These are phyloP conservation scores for California macrophylla DNA, from an alignment of 441 rosid genomes.

Conservation along the genomic window DNA sequence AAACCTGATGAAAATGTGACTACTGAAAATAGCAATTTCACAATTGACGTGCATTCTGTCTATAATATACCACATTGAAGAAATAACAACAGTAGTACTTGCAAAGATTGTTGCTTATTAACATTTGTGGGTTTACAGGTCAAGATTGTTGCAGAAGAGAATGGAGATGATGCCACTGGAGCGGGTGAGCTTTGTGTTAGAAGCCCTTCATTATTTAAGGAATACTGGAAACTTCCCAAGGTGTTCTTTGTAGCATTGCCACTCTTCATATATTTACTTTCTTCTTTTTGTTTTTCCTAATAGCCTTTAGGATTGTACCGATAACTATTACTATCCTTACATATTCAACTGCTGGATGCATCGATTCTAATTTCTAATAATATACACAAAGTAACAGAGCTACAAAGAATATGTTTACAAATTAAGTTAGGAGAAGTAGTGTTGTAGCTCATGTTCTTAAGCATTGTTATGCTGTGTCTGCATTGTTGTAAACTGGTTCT, in stretches of 20 bases:
- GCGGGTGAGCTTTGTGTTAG: constrained; percentile 78
- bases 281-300: background rate
- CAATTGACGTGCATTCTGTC: background rate
- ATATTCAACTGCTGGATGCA: background rate
- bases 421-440: background rate
- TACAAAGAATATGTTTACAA: background rate
- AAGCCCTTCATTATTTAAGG: constrained; percentile 90
- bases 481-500: background rate
- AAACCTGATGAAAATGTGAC: background rate
- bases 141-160: constrained; percentile 41
- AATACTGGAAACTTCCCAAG: constrained; percentile 92
- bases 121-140: constrained; percentile 38
- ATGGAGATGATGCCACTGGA: constrained; percentile 38
- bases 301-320: background rate
- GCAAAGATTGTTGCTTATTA: background rate
- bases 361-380: background rate
- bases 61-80: background rate
- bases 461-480: background rate
- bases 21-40: background rate
- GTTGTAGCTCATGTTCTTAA: background rate
- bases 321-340: background rate
- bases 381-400: background rate
- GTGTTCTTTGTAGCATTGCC: constrained; percentile 25
- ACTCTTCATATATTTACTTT: background rate
- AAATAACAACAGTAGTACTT: background rate